These are phyloP conservation scores for Leccinellum rugosiceps DNA, from an alignment of 768 basidiomycete genomes.

Conservation along the genomic window DNA sequence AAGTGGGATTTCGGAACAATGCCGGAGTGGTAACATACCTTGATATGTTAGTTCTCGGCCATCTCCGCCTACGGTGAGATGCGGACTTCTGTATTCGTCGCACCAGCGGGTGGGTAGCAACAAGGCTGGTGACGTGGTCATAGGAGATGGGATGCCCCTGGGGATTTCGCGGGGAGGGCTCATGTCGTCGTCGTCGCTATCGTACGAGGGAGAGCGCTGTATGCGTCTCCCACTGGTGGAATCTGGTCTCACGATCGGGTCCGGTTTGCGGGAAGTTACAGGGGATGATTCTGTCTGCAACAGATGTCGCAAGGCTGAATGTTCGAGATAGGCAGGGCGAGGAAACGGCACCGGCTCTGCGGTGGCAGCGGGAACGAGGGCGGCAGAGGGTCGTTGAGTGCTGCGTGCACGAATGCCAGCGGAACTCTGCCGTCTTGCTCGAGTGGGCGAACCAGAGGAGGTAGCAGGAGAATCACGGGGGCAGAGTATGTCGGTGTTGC, in stretches of 20 bases:
- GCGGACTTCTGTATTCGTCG: constrained; percentile 57
- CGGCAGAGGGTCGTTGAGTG: constrained; percentile 23
- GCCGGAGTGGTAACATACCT: constrained; percentile 40
- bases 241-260: constrained; percentile 26
- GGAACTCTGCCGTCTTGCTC: constrained; percentile 46
- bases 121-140: constrained; percentile 37
- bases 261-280: constrained; percentile 37
- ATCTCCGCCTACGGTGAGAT: constrained; percentile 61
- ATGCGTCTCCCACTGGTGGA: constrained; percentile 14
- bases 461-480: constrained; percentile 34
- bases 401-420: constrained; percentile 27
- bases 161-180: constrained; percentile 45
- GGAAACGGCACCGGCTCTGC: constrained; percentile 43
- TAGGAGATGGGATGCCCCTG: constrained; percentile 22
- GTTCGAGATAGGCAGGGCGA: constrained; percentile 72
- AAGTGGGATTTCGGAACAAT: constrained; percentile 2
- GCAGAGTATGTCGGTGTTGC: constrained; percentile 42
- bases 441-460: constrained; percentile 42
- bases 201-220: constrained; percentile 43
- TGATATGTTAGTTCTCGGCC: constrained; percentile 73
- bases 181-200: constrained; percentile 69
- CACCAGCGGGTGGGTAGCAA: constrained; percentile 78
- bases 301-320: constrained; percentile 69
- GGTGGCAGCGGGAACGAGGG: constrained; percentile 29
- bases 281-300: constrained; percentile 52